Evolutionary conservation across 345 rosid genomes (phyloP), one percentile per base, ranked within the genome.

Genomic region (Sonneratia caseolaris): DNA sequence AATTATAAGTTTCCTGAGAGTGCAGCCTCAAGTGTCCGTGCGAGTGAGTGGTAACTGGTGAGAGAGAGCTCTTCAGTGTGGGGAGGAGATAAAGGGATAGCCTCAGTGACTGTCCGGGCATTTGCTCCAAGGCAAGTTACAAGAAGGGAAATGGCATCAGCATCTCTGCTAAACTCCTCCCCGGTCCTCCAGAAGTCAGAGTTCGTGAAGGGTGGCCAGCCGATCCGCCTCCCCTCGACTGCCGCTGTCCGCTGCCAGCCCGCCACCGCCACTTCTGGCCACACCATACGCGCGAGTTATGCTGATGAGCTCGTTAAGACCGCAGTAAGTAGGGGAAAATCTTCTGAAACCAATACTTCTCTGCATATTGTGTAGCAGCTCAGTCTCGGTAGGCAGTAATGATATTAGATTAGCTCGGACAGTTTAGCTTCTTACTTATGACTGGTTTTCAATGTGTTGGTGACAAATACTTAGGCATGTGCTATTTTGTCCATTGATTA

Each of bases 231-330:
- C 70, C 80, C 88, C 42, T 82, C 90, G 3, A 84, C 78, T 61
- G 84, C 81, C 74, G 32, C 75, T 7, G 74, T 86, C 62, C 75
- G 86, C 69, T 84, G 84, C 79, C 77, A 70, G 77, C 75, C 92
- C 38, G 51, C 82, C 56, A 68, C 85, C 59, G 47, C 93, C 3
- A 24, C 70, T 12, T 79, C 86, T 0, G 74, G 76, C 45, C 80
- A 89, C 71, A 75, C 89, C 74, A 73, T 90, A 79, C 91, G 89
- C 21, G 95, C 97, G 22, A 79, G 97, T 74, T 94, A 94, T 69
- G 95, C 96, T 4, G 97, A 94, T 75, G 98, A 94, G 89, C 98
- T 94, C 65, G 84, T 94, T 78, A 88, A 89, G 86, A 94, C 97
- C 13, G 98, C 97, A 78, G 97, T 91, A 86, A 75, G 92, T 75